Percentiles rank a stretch among this genome's conserved stretches.
phyloP scores from a whole-genome alignment of 805 yeast genomes.

The Maudiozyma turicensis region DNA sequence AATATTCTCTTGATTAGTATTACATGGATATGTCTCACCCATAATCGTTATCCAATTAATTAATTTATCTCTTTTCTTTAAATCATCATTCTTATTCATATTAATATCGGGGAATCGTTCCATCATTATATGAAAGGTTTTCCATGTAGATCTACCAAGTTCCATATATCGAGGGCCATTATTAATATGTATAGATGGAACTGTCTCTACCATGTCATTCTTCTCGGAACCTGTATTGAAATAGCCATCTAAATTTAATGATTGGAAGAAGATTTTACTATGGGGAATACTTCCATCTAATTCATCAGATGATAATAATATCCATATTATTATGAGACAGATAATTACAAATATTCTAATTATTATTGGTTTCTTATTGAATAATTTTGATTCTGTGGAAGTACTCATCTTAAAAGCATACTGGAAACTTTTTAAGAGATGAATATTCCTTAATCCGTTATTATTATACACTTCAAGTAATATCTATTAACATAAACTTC shows the following conservation, averaged over 20 bases:
- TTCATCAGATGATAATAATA: not conserved
- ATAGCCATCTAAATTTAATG: not conserved
- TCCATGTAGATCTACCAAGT: conserved; percentile 88
- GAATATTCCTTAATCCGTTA: too few relatives aligned
- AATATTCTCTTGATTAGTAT: conserved; percentile 69
- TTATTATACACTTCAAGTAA: too few relatives aligned
- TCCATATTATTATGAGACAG: not conserved
- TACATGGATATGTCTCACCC: conserved; percentile 91
- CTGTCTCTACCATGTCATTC: not conserved
- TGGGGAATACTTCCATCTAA: not conserved
- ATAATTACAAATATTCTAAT: not conserved
- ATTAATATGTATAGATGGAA: not conserved
- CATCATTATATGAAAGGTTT: conserved; percentile 74
- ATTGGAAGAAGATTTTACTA: not conserved
- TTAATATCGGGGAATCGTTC: conserved; percentile 82
- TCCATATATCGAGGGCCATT: conserved; percentile 28
- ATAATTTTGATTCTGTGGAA: too few relatives aligned
- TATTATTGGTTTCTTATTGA: too few relatives aligned
- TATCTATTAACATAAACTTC: too few relatives aligned
- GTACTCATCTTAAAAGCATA: too few relatives aligned
- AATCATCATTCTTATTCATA: conserved; percentile 45
- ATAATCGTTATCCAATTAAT: conserved; percentile 56
- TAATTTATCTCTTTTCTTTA: conserved; percentile 38
- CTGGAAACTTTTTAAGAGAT: too few relatives aligned
- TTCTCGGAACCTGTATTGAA: not conserved